Conservation (phyloP, 441 rosid genomes). For the Omphalea diandra region DNA sequence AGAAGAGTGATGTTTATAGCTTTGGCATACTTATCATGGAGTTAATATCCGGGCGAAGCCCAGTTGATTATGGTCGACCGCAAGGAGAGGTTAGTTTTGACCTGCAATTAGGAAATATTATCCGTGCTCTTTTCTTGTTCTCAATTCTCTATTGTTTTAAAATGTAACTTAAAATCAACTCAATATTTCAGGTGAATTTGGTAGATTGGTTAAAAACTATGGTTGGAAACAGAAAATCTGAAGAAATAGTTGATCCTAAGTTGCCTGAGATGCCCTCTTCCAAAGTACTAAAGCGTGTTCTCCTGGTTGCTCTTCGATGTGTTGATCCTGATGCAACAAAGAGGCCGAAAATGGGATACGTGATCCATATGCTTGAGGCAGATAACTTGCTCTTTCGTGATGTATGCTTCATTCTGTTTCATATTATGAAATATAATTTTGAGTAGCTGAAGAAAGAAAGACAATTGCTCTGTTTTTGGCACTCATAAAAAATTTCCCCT, state of each 20-base stretch:
- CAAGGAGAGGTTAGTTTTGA: conserved; percentile 71
- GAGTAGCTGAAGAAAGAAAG: conserved; percentile 7
- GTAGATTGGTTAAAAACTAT: conserved; percentile 90
- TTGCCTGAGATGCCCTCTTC: conserved; percentile 79
- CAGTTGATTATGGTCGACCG: conserved; percentile 86
- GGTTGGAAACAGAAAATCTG: conserved; percentile 86
- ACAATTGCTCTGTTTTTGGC: neutral
- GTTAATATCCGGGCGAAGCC: conserved; percentile 82
- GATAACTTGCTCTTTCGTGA: conserved; percentile 75
- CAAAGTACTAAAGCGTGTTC: conserved; percentile 81
- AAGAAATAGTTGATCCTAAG: conserved; percentile 90
- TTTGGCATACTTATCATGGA: conserved; percentile 94
- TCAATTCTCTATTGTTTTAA: conserved; percentile 9
- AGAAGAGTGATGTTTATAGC: conserved; percentile 93
- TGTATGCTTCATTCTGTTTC: conserved; percentile 38
- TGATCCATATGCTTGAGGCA: conserved; percentile 96
- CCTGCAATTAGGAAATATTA: neutral
- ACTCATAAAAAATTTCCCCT: conserved; percentile 1
- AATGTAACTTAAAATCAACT: conserved; percentile 17
- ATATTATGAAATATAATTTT: neutral
- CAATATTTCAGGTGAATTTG: conserved; percentile 64
- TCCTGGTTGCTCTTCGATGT: conserved; percentile 86
- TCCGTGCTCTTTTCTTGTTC: neutral
- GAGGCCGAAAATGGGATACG: conserved; percentile 97
- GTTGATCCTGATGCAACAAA: conserved; percentile 97